Conservation (phyloP, 495 filamentous ascomycete species). For the Bryoglossum gracile region DNA sequence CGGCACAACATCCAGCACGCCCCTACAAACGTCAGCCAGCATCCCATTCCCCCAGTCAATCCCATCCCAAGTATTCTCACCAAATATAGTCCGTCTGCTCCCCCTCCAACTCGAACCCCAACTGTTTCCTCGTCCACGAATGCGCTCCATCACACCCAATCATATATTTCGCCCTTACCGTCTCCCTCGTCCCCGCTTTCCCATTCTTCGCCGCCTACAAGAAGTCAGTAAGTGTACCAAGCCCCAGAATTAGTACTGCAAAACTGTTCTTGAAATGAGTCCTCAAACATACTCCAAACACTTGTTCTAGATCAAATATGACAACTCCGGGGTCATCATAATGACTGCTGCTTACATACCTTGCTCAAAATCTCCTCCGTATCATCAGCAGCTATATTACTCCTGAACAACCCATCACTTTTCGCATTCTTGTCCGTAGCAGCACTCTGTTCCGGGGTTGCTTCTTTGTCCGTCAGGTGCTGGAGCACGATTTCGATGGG, state of each 20-base stretch:
- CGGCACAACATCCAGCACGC: constrained; percentile 57
- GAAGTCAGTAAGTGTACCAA: too few species aligned
- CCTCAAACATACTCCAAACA: too few species aligned
- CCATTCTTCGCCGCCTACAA: constrained; percentile 27
- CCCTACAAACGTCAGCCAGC: constrained; percentile 29
- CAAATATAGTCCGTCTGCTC: constrained; percentile 59
- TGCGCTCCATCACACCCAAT: constrained; percentile 64
- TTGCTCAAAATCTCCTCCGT: constrained; percentile 43
- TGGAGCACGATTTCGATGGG: constrained; percentile 45
- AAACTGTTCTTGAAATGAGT: too few species aligned
- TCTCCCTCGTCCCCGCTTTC: constrained; percentile 31
- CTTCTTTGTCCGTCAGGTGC: constrained; percentile 38
- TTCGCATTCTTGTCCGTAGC: constrained; percentile 31
- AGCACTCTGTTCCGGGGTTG: constrained; percentile 33
- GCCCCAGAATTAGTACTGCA: too few species aligned
- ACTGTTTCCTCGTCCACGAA: constrained; percentile 49
- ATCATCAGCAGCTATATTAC: constrained; percentile 46
- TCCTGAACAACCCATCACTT: constrained; percentile 41
- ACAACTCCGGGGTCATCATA: too few species aligned
- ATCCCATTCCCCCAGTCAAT: too few species aligned
- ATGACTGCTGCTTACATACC: too few species aligned
- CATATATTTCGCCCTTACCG: constrained; percentile 54
- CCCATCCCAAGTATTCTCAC: too few species aligned
- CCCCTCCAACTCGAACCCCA: constrained; percentile 53
- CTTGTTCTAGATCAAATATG: too few species aligned